Evolutionary conservation across 345 rosid genomes (phyloP), one percentile per base, ranked within the genome.

Genomic region (Euphorbia peplus): DNA sequence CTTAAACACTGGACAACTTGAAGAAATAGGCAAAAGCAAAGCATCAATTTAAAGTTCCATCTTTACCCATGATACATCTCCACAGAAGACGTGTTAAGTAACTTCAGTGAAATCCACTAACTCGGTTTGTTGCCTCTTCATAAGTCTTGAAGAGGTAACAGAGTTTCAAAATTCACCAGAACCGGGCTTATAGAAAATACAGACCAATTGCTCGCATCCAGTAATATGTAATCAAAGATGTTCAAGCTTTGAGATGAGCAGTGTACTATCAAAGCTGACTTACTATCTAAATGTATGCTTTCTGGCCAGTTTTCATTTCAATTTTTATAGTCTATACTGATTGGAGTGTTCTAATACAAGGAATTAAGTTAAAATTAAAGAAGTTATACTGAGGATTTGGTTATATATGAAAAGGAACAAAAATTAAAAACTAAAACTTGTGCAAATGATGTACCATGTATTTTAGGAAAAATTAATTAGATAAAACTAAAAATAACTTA

Each of bases 41-140:
- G 4, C 56, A 39, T 52, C 28, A 5, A 21, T 48, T 48, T 21
- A 48, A 1, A 21, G 21, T n/a, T 53, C 29, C 28, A 53, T 21
- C 58, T 53, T 53, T 9, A 21, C 13, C 58, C 58, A 53, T 53
- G 28, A 53, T 24, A 53, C 56, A 24, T 26, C 58, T 53, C 56
- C 56, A 53, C 42, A 39, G 42, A 39, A 39, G 9, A 39, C 9
- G 6, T 39, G 6, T 39, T 39, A 39, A 39, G 42, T 8, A 39
- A 39, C 42, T 8, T 39, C 11, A 39, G 8, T 39, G 42, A 39
- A 39, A 39, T 39, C 9, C 42, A 39, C 42, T 5, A 39, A 4
- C 42, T 39, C 42, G 0, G 8, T 39, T 8, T 39, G 42, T 39
- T 39, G 42, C 42, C 11, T 39, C 42, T 39, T 2, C 6, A 5